phyloP scores from a whole-genome alignment of 2,329 filamentous ascomycete genomes.

The Monosporascus sp. region DNA sequence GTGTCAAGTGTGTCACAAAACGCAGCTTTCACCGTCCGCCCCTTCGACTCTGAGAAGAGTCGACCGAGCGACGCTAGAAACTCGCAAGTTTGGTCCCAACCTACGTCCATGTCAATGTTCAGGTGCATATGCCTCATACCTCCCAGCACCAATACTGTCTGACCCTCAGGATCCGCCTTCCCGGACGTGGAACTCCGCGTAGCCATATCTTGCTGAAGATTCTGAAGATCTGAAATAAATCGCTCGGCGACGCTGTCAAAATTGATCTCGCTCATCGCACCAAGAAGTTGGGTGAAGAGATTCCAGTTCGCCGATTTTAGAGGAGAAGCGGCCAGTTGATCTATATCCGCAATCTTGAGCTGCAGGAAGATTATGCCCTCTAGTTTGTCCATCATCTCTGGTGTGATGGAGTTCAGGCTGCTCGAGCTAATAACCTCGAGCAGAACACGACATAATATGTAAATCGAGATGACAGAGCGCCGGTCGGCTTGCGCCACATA shows the following conservation, averaged over 20 bases:
- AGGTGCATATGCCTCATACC: slow-evolving; percentile 89
- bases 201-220: slow-evolving; percentile 68
- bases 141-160: slow-evolving; percentile 78
- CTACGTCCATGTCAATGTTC: slow-evolving; percentile 64
- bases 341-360: slow-evolving; percentile 80
- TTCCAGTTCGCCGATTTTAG: slow-evolving; percentile 93
- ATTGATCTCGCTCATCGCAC: slow-evolving; percentile 93
- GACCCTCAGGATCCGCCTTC: slow-evolving; percentile 68
- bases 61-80: slow-evolving; percentile 78
- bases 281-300: slow-evolving; percentile 84
- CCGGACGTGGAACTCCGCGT: slow-evolving; percentile 59
- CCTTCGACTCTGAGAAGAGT: slow-evolving; percentile 80
- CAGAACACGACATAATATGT: slow-evolving; percentile 87
- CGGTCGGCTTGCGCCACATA: slow-evolving; percentile 77
- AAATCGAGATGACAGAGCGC: slow-evolving; percentile 89
- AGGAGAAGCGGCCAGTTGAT: slow-evolving; percentile 70
- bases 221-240: slow-evolving; percentile 76
- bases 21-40: slow-evolving; percentile 83
- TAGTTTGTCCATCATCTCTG: slow-evolving; percentile 88
- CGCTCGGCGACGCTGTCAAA: slow-evolving; percentile 78
- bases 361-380: slow-evolving; percentile 97
- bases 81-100: slow-evolving; percentile 83
- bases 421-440: slow-evolving; percentile 93
- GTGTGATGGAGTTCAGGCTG: slow-evolving; percentile 72
- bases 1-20: slow-evolving; percentile 91